Percentiles rank a stretch among this genome's conserved stretches.
These are phyloP conservation scores for Fusarium anguioides DNA, from an alignment of 2,329 filamentous ascomycete genomes.

Conservation along the genomic window DNA sequence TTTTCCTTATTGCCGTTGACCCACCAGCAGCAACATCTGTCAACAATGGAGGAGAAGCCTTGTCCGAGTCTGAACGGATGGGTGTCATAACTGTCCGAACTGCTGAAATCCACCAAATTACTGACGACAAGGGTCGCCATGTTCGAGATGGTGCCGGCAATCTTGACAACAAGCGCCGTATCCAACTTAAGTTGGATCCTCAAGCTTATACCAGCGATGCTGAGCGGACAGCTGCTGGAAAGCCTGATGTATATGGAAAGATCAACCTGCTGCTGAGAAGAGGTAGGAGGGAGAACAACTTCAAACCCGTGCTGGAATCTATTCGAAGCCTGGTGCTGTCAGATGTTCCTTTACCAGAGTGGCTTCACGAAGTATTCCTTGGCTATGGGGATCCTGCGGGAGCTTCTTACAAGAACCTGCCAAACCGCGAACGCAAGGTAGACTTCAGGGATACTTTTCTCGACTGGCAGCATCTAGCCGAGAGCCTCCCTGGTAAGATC, in stretches of 20 bases:
- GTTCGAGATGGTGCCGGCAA: conserved; percentile 70
- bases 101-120: conserved; percentile 85
- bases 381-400: conserved; percentile 93
- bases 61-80: conserved; percentile 66
- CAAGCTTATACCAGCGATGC: conserved; percentile 81
- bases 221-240: conserved; percentile 71
- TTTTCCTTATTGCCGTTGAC: conserved; percentile 86
- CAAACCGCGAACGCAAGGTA: conserved; percentile 80
- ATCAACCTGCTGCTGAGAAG: conserved; percentile 90
- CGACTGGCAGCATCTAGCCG: conserved; percentile 92
- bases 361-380: conserved; percentile 97
- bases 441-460: conserved; percentile 96
- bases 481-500: conserved; percentile 87
- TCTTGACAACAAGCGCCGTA: conserved; percentile 75
- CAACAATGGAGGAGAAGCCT: conserved; percentile 62
- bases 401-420: conserved; percentile 84
- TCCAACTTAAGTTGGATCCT: conserved; percentile 86
- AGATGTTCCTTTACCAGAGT: conserved; percentile 85
- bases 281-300: conserved; percentile 93
- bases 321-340: conserved; percentile 88
- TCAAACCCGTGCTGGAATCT: conserved; percentile 91
- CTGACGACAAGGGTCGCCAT: conserved; percentile 84
- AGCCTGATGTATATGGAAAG: conserved; percentile 80
- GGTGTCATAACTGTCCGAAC: conserved; percentile 79
- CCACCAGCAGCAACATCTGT: conserved; percentile 63